A percentile compares a stretch with the other conserved stretches of the same genome.
phyloP scores from a whole-genome alignment of 2,329 filamentous ascomycete species.

The Metarhizium guizhouense region DNA sequence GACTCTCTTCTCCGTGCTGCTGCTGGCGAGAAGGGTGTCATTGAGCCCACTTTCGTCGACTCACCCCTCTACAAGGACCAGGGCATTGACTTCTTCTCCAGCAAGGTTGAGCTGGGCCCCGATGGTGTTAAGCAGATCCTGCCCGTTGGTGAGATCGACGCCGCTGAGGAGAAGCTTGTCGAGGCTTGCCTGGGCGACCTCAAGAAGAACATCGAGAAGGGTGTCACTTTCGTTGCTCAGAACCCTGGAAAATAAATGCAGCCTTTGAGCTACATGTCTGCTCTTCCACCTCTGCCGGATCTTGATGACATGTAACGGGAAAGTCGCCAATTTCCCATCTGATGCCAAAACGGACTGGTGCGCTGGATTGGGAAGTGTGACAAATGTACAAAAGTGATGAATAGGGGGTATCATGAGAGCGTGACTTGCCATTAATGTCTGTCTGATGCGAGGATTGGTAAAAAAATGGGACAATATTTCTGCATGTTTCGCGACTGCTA shows the following conservation, averaged over 20 bases:
- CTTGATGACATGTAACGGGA: neutral
- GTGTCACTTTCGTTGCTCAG: slow-evolving; percentile 50
- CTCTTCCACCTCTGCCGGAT: neutral
- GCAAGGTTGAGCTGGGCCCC: slow-evolving; percentile 90
- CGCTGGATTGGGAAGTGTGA: neutral
- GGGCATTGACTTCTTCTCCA: slow-evolving; percentile 95
- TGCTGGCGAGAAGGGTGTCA: slow-evolving; percentile 86
- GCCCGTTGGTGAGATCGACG: slow-evolving; percentile 75
- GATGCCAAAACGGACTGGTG: neutral
- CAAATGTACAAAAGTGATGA: slow-evolving; percentile 4
- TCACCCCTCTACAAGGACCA: slow-evolving; percentile 97
- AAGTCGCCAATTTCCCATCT: neutral
- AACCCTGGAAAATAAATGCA: slow-evolving; percentile 50
- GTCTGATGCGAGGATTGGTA: slow-evolving; percentile 1
- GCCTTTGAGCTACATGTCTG: neutral
- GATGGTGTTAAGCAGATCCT: slow-evolving; percentile 93
- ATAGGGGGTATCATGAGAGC: neutral
- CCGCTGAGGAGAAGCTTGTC: slow-evolving; percentile 81
- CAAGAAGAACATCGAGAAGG: slow-evolving; percentile 95
- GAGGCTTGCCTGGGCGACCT: slow-evolving; percentile 76
- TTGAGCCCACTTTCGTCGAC: slow-evolving; percentile 96
- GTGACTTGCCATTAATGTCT: slow-evolving; percentile 1
- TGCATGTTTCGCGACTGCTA: slow-evolving; percentile 3
- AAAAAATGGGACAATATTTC: slow-evolving; percentile 1
- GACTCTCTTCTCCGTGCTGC: slow-evolving; percentile 89